These are phyloP conservation scores for Thraustochytrium sp. DNA, from an alignment of 352 stramenopile genomes.

Conservation along the genomic window DNA sequence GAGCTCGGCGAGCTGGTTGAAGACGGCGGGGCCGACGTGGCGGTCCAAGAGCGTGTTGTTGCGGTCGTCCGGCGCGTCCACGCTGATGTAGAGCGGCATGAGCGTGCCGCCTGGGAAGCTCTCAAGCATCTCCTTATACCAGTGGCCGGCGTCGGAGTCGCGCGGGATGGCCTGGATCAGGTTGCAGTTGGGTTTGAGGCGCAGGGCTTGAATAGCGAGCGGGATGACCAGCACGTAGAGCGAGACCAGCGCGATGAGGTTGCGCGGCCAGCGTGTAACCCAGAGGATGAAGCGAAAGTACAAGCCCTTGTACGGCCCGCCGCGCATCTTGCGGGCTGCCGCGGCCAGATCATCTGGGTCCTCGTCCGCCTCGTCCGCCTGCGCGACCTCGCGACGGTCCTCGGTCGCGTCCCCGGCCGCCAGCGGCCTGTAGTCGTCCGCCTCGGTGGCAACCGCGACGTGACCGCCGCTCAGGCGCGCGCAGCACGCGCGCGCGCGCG, in stretches of 20 bases:
- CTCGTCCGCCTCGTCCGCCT: not conserved
- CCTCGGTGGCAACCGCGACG: not conserved
- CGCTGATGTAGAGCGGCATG: constrained; percentile 14
- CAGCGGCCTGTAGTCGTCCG: not conserved
- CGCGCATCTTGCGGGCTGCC: not conserved
- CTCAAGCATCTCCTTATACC: not conserved
- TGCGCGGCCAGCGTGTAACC: not conserved
- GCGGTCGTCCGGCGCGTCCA: not conserved
- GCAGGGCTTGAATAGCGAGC: constrained; percentile 3
- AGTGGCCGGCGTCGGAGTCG: not conserved
- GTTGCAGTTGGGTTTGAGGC: constrained; percentile 7
- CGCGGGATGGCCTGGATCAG: constrained; percentile 4
- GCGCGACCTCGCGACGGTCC: not conserved
- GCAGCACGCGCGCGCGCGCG: not conserved
- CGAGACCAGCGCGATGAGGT: not conserved
- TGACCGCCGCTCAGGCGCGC: too few relatives aligned
- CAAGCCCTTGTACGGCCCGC: not conserved
- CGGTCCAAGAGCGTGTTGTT: constrained; percentile 8
- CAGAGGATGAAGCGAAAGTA: constrained; percentile 9
- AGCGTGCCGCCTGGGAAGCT: not conserved
- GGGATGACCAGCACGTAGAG: constrained; percentile 19
- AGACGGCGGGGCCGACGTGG: not conserved
- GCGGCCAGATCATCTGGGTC: not conserved
- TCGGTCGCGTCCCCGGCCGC: not conserved
- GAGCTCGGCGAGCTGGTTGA: not conserved